Percentiles rank a stretch among this genome's conserved stretches.
Evolutionary conservation across 768 basidiomycete genomes (phyloP).

Genomic region (Rhizopogon vesiculosus): DNA sequence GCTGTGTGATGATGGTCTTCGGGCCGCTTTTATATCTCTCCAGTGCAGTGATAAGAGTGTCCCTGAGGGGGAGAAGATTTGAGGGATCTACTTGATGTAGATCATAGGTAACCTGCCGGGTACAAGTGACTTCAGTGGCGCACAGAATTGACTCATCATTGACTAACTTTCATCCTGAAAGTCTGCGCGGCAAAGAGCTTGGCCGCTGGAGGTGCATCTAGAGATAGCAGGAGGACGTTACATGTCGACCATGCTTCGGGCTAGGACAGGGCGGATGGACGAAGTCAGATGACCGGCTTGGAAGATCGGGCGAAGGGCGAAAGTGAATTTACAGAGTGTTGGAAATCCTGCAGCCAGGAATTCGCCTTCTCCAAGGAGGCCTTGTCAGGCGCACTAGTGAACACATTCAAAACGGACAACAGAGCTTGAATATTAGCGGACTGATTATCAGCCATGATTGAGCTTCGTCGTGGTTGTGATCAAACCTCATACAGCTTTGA

Average conservation of each 20-base stretch:
- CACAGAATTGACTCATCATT: background rate
- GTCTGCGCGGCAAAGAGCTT: slow-evolving; percentile 97
- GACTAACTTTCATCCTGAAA: slow-evolving; percentile 84
- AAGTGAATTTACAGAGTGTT: slow-evolving; percentile 94
- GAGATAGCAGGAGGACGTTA: slow-evolving; percentile 81
- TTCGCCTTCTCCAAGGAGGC: slow-evolving; percentile 82
- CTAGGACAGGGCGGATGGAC: slow-evolving; percentile 65
- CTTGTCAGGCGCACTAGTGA: slow-evolving; percentile 79
- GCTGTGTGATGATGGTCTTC: slow-evolving; percentile 79
- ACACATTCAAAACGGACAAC: slow-evolving; percentile 74
- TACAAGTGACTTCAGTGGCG: slow-evolving; percentile 28
- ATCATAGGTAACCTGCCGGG: slow-evolving; percentile 86
- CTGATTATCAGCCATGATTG: slow-evolving; percentile 40
- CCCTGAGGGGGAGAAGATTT: slow-evolving; percentile 75
- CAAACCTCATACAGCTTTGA: background rate
- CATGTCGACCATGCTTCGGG: slow-evolving; percentile 95
- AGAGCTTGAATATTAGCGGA: slow-evolving; percentile 56
- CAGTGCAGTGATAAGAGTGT: slow-evolving; percentile 80
- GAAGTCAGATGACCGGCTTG: slow-evolving; percentile 63
- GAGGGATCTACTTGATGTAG: slow-evolving; percentile 77
- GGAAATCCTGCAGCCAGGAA: slow-evolving; percentile 96
- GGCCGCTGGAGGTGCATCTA: slow-evolving; percentile 72
- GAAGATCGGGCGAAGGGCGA: slow-evolving; percentile 58
- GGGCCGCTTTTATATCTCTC: slow-evolving; percentile 71
- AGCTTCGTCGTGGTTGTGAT: background rate